Base-by-base conservation (phyloP, 2,329 filamentous ascomycete genomes). In the Oidium heveae region DNA sequence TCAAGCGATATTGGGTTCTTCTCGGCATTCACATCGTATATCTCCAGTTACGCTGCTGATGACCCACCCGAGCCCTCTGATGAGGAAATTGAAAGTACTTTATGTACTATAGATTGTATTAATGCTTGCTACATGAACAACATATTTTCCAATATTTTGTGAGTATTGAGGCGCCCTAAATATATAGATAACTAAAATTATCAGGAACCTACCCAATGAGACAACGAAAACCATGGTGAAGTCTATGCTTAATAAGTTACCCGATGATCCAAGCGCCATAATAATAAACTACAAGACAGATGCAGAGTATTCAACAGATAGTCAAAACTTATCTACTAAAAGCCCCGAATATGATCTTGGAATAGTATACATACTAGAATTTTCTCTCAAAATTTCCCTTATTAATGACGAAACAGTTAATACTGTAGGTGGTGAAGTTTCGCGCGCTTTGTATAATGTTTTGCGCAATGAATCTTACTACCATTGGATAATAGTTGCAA, bases 1-100 rank as follows among this genome's bases (percentile, higher is more conserved):
- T 73, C 80, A 36, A 77, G 74, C 56, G 91, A 98, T 32, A 80
- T 80, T 2, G 87, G 91, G 6, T 76, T 98, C 52, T 87, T 98
- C 65, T 94, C 88, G 4, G 87, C 89, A 0, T 86, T 98, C 62
- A 93, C 89, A 0, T 94, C 85, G 5, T 98, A 96, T 63, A 87
- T 98, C 34, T 94, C 88, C n/a, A 96, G 89, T 66, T 96, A 98
- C 66, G 91, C 93, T 44, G 93, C 91, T 12, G 91, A 96, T 66
- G 91, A 98, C 64, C 91, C 91, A 13, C 91, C 91, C 0, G 91
- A 98, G 68, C 91, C 91, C 2, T 96, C 91, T 1, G 87, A 96
- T 59, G 89, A 96, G 65, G 91, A 98, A 66, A 74, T 98, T 33
- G 91, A 98, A 63, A 94, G 91, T 64, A 96, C 91, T 0, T 72